Base-by-base conservation (phyloP, 208 protist genomes). In the Vickermania spadyakhi region DNA sequence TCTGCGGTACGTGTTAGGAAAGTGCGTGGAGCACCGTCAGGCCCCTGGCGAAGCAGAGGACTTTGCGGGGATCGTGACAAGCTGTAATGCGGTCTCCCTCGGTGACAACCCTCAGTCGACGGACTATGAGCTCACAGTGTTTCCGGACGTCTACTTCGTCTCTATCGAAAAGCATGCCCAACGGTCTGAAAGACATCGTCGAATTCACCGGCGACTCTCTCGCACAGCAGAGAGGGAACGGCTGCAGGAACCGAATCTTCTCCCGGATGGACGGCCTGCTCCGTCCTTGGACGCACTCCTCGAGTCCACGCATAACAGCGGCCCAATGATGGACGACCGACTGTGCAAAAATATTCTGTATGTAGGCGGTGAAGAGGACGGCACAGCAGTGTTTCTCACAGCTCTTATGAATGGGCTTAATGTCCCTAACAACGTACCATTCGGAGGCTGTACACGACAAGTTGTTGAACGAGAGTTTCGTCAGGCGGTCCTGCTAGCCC, bases 51-150 rank as follows among this genome's bases (percentile, higher is more conserved):
- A n/a, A 4, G 58, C 45, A 3, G 23, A 31, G 0, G 61, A 59
- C 56, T 77, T 88, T 13, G 60, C 62, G 11, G 70, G 70, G 14
- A 64, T 69, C 11, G 74, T 94, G 1, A 49, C 56, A 23, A 5
- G 45, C 22, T 18, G 62, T 45, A 64, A 68, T 60, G 73, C 77
- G 23, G 60, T 91, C 30, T 75, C 87, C 11, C 55, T 94, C 13
- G 87, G 87, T 50, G 87, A 94, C 63, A 94, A 94, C 55, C 87
- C 87, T 25, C 84, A 91, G 53, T 74, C 79, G 2, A 86, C 77
- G 5, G 87, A 94, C 49, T 89, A 77, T 59, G 82, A 88, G 68
- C 72, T 94, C 14, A 94, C 87, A 5, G 81, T 89, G 3, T 89
- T 91, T 54, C 57, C 66, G 14, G 70, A 80, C 26, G 59, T 94